These are phyloP conservation scores for Hymenoscyphus linearis DNA, from an alignment of 2,329 filamentous ascomycete species.

Conservation along the genomic window DNA sequence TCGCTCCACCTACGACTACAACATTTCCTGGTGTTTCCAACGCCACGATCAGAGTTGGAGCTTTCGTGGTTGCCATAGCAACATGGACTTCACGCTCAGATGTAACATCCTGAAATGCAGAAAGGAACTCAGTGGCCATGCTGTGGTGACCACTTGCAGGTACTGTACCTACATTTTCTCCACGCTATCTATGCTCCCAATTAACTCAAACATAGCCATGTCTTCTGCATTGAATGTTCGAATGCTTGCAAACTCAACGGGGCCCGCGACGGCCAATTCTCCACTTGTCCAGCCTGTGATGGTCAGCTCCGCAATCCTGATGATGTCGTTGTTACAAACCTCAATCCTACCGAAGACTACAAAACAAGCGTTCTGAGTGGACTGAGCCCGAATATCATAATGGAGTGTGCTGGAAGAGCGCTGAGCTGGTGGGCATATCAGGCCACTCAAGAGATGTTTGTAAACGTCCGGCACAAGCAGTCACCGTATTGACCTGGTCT, in stretches of 20 bases:
- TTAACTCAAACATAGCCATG: conserved; percentile 53
- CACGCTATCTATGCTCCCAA: background rate
- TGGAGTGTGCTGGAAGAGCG: conserved; percentile 79
- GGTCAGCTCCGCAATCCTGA: conserved; percentile 63
- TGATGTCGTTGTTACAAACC: conserved; percentile 64
- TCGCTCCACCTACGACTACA: too few relatives aligned
- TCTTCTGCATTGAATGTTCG: conserved; percentile 77
- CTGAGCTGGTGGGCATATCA: conserved; percentile 86
- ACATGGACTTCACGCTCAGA: conserved; percentile 68
- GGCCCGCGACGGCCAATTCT: conserved; percentile 45
- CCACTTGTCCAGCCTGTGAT: conserved; percentile 70
- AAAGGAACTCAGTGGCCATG: conserved; percentile 59
- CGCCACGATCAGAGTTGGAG: background rate
- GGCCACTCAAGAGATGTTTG: conserved; percentile 74
- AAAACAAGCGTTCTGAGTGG: conserved; percentile 83
- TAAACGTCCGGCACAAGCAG: conserved; percentile 11
- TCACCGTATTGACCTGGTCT: conserved; percentile 23
- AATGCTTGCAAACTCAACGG: conserved; percentile 54
- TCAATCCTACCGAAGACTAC: conserved; percentile 82
- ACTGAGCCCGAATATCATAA: conserved; percentile 71
- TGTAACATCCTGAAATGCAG: conserved; percentile 82
- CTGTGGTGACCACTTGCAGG: conserved; percentile 88
- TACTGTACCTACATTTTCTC: conserved; percentile 33
- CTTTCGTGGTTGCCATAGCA: background rate
- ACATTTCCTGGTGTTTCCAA: too few relatives aligned